Evolutionary conservation across 2,329 filamentous ascomycete species (phyloP).

Genomic region (Xylariomycetidae sp.): DNA sequence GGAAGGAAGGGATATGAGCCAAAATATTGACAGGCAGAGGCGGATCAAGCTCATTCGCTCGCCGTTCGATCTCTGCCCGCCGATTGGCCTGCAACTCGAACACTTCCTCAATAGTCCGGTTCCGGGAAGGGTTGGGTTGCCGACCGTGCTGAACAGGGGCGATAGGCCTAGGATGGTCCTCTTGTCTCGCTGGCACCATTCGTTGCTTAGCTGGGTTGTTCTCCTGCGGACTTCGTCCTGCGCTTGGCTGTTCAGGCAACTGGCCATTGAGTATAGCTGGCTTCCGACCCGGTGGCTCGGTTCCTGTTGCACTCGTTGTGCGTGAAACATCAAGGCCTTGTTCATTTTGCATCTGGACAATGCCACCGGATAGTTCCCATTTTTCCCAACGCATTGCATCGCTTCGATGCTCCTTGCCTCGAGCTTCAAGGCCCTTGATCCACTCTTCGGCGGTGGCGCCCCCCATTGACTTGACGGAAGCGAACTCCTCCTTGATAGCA

Average conservation of each 20-base stretch:
- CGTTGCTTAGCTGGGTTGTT: too few species aligned
- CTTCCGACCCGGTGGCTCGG: not conserved
- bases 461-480: conserved; percentile 60
- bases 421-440: conserved; percentile 65
- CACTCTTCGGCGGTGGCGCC: conserved; percentile 66
- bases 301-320: conserved; percentile 1
- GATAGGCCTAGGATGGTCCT: too few species aligned
- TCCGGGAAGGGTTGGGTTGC: conserved; percentile 15
- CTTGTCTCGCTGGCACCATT: too few species aligned
- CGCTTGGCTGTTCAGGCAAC: too few species aligned
- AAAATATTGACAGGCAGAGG: conserved; percentile 58
- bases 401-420: conserved; percentile 53
- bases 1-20: conserved; percentile 66
- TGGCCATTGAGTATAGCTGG: too few species aligned
- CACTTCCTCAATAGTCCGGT: conserved; percentile 55
- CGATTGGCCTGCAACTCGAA: conserved; percentile 58
- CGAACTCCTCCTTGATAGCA: conserved; percentile 55
- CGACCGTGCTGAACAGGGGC: too few species aligned
- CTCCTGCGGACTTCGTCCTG: too few species aligned
- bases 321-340: conserved; percentile 7
- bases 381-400: conserved; percentile 69
- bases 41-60: conserved; percentile 59
- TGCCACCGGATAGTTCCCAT: conserved; percentile 51
- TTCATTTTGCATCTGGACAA: conserved; percentile 31
- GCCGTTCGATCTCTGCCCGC: conserved; percentile 64